Base-by-base conservation (phyloP, 2,329 filamentous ascomycete species). In the Alternaria atra region DNA sequence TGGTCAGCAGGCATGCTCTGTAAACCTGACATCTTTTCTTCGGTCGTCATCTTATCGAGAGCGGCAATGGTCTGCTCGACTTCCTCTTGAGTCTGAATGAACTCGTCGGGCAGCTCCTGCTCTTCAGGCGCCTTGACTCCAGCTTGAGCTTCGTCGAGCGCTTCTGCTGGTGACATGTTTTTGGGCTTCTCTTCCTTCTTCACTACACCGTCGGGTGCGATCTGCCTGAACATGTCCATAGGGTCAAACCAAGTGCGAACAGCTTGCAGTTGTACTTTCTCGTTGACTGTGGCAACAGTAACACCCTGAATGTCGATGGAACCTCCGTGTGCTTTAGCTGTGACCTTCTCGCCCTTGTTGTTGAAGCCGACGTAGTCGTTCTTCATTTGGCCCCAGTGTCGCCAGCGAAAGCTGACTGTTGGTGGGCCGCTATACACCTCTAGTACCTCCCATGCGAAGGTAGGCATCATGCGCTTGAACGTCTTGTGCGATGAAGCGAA, bases 391-490 rank as follows among this genome's bases (percentile, higher is more conserved):
- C 88, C 89, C 89, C 89, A 91, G 73, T 91, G 89, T 5, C 89
- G 81, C 89, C 89, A 91, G 67, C 85, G 83, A 74, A 90, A 90
- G 2, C 81, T 35, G 20, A 90, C 87, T 12, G 81, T 80, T 2
- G 89, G 89, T 25, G 88, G 88, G 0, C 87, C 88, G 61, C 85
- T 86, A 72, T 89, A 90, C 2, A 91, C 87, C 73, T 90, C 89
- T 15, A 89, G 73, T 1, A 91, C 88, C 77, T 91, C 89, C 88
- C 89, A 91, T 0, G 88, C 89, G 75, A 91, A 91, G 0, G 84
- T 87, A 0, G 89, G 89, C 88, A 91, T 91, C 88, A 90, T 90
- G 54, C 87, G 81, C 80, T 90, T 90, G 76, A 91, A 91, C 0
- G 87, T 87, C 81, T 90, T 90, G 80, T 91, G 89, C 71, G 86